Conservation (phyloP, 768 basidiomycete species). For the Dictyophora rubrovolvata region DNA sequence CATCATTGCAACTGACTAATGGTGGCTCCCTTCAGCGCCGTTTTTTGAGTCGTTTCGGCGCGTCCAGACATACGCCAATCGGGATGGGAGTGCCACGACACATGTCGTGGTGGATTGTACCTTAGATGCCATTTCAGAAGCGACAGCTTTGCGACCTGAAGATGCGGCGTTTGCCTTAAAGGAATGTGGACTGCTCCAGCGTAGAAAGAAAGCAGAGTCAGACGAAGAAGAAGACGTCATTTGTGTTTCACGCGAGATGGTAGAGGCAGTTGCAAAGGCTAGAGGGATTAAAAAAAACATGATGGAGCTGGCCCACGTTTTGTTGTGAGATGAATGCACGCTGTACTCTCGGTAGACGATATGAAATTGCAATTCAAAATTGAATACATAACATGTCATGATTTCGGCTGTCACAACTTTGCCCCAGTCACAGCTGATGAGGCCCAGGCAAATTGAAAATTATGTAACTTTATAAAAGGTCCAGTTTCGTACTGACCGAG, state of each 20-base stretch:
- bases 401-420: background rate
- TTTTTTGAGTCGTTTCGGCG: conserved; percentile 43
- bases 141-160: conserved; percentile 72
- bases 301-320: conserved; percentile 22
- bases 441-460: too few relatives aligned
- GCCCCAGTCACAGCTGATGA: background rate
- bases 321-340: conserved; percentile 16
- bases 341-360: background rate
- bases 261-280: conserved; percentile 55
- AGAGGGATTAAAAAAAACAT: conserved; percentile 50
- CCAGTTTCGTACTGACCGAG: background rate
- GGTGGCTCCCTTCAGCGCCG: conserved; percentile 10
- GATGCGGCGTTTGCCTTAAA: conserved; percentile 85
- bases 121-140: conserved; percentile 66
- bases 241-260: conserved; percentile 52
- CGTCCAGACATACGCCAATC: conserved; percentile 46
- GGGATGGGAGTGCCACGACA: conserved; percentile 60
- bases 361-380: background rate
- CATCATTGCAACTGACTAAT: background rate
- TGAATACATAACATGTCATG: background rate
- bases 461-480: background rate
- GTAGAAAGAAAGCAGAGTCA: conserved; percentile 22
- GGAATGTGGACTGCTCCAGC: conserved; percentile 68
- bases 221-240: conserved; percentile 27
- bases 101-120: conserved; percentile 62